A percentile compares a stretch with the other conserved stretches of the same genome.
phyloP scores from a whole-genome alignment of 108 stramenopile species.

The Parietichytrium sp. region DNA sequence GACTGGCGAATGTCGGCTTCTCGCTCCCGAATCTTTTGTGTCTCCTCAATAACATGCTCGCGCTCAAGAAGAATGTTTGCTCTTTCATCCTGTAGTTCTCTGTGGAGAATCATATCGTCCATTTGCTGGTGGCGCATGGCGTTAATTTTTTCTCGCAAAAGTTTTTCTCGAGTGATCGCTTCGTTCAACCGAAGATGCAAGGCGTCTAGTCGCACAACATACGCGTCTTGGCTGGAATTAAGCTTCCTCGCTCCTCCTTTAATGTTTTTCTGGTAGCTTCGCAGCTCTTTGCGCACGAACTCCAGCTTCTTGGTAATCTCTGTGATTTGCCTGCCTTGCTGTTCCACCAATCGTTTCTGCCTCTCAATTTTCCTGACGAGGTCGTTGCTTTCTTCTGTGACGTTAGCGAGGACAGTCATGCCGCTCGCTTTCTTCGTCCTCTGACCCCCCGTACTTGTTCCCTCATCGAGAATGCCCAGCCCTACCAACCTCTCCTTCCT shows the following conservation, averaged over 20 bases:
- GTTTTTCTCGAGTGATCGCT: neutral
- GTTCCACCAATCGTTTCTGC: neutral
- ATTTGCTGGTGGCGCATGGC: neutral
- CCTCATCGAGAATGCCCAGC: neutral
- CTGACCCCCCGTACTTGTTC: neutral
- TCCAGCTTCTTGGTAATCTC: neutral
- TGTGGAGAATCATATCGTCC: neutral
- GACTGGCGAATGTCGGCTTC: neutral
- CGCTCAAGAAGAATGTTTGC: neutral
- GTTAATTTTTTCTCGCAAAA: neutral
- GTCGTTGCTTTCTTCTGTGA: conserved; percentile 36
- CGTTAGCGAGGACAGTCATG: neutral
- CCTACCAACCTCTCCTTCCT: neutral
- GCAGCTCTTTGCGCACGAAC: neutral
- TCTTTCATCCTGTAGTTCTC: neutral
- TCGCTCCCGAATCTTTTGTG: neutral
- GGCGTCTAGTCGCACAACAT: conserved; percentile 17
- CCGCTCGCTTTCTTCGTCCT: neutral
- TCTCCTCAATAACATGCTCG: neutral
- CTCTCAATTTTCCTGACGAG: neutral
- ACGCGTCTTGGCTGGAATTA: too few species aligned
- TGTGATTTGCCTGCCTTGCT: neutral
- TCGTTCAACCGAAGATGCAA: conserved; percentile 3
- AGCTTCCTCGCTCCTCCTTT: too few species aligned
- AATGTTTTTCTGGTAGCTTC: neutral